These are phyloP conservation scores for Botrytis tulipae DNA, from an alignment of 2,329 filamentous ascomycete genomes.

Conservation along the genomic window DNA sequence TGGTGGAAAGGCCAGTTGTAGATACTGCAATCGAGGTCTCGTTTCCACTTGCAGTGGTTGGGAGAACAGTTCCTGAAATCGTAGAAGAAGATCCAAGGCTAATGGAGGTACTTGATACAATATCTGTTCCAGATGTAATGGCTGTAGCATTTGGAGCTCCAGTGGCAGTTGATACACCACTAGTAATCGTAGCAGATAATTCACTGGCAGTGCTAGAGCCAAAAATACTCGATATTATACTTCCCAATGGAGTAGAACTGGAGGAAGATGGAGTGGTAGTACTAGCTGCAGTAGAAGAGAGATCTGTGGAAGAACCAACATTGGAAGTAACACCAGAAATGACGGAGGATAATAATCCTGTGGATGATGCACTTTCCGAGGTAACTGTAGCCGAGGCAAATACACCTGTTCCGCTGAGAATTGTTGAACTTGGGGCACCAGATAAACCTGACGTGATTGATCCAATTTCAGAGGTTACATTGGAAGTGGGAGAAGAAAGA, in stretches of 20 bases:
- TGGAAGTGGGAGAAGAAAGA: neutral
- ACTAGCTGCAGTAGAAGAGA: neutral
- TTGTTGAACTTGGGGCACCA: neutral
- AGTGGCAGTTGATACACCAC: neutral
- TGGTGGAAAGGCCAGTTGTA: neutral
- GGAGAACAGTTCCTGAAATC: constrained; percentile 1
- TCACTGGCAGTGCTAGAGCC: constrained; percentile 4
- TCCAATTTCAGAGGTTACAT: neutral
- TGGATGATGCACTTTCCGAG: neutral
- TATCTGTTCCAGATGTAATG: constrained; percentile 1
- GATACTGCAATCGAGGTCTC: neutral
- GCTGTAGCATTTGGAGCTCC: constrained; percentile 14
- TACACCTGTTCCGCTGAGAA: neutral
- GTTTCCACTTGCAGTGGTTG: constrained; percentile 16
- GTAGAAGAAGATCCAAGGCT: constrained; percentile 15
- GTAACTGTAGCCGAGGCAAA: neutral
- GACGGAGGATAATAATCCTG: neutral
- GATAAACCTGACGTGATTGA: neutral
- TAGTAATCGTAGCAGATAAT: neutral
- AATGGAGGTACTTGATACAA: constrained; percentile 9
- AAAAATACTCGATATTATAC: constrained; percentile 24
- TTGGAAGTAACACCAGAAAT: neutral
- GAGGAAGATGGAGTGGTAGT: neutral
- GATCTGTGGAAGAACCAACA: constrained; percentile 11
- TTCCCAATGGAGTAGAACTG: constrained; percentile 16